Evolutionary conservation across 371 early-diverging fungal genomes (phyloP).

Genomic region (Mucor lusitanicus): DNA sequence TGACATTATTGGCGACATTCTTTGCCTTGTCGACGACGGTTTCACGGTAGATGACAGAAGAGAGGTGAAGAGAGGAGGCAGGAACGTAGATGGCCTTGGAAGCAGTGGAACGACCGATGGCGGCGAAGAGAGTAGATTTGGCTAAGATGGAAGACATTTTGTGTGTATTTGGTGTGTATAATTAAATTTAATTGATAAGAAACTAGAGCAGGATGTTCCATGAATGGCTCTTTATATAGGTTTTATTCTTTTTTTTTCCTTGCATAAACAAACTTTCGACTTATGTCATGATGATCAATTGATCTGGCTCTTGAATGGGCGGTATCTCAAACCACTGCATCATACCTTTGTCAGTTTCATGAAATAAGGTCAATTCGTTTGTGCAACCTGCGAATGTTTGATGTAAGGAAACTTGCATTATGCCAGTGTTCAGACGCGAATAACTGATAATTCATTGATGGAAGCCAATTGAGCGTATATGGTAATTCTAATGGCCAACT

Average conservation of each 20-base stretch:
- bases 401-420: background rate
- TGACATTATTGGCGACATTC: slow-evolving; percentile 23
- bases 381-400: background rate
- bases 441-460: too few species aligned
- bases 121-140: slow-evolving; percentile 16
- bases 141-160: slow-evolving; percentile 18
- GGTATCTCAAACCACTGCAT: background rate
- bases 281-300: slow-evolving; percentile 11
- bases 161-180: background rate
- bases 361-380: background rate
- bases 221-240: background rate
- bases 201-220: background rate
- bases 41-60: slow-evolving; percentile 17
- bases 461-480: background rate
- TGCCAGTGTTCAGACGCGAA: background rate
- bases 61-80: slow-evolving; percentile 17
- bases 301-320: background rate
- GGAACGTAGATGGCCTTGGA: slow-evolving; percentile 11
- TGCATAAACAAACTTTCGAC: background rate
- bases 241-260: slow-evolving; percentile 8
- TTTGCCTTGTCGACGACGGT: slow-evolving; percentile 30
- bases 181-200: background rate
- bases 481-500: background rate
- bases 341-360: background rate
- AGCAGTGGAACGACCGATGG: slow-evolving; percentile 17